Conservation (phyloP, 495 filamentous ascomycete genomes). For the Podospora pseudoanserina region DNA sequence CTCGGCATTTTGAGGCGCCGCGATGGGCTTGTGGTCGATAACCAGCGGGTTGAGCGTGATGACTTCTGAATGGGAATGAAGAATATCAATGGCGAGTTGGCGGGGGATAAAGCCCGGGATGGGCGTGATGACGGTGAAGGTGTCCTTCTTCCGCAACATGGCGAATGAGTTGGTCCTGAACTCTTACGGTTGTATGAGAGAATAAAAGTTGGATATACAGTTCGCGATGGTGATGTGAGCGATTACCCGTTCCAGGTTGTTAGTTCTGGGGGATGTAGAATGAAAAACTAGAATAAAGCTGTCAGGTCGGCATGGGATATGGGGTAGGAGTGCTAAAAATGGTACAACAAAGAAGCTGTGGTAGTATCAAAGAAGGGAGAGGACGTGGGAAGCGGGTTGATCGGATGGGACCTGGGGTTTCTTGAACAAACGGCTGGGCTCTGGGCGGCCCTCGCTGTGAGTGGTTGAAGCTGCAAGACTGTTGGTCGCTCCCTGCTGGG, state of each 20-base stretch:
- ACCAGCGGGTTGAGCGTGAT: slow-evolving; percentile 77
- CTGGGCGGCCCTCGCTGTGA: background rate
- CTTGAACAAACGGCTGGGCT: background rate
- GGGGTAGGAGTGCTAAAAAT: background rate
- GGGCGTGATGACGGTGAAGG: slow-evolving; percentile 46
- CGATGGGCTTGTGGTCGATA: slow-evolving; percentile 58
- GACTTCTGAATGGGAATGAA: slow-evolving; percentile 61
- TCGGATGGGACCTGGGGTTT: background rate
- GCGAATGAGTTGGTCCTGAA: slow-evolving; percentile 12
- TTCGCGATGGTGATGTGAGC: background rate
- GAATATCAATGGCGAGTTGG: slow-evolving; percentile 45
- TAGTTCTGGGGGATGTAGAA: background rate
- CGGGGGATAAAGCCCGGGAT: slow-evolving; percentile 49
- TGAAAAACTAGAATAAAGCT: background rate
- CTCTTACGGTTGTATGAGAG: background rate
- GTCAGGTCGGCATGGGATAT: background rate
- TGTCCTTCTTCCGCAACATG: slow-evolving; percentile 50
- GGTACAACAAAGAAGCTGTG: background rate
- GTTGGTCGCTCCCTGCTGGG: background rate
- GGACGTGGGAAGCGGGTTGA: background rate
- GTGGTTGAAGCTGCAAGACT: background rate
- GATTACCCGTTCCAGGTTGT: background rate
- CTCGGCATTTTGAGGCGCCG: slow-evolving; percentile 59
- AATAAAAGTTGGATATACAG: background rate
- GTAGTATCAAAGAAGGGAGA: background rate